Percentiles rank a stretch among this genome's conserved stretches.
phyloP scores from a whole-genome alignment of 2,329 filamentous ascomycete species.

The Pseudogymnoascus sp. region DNA sequence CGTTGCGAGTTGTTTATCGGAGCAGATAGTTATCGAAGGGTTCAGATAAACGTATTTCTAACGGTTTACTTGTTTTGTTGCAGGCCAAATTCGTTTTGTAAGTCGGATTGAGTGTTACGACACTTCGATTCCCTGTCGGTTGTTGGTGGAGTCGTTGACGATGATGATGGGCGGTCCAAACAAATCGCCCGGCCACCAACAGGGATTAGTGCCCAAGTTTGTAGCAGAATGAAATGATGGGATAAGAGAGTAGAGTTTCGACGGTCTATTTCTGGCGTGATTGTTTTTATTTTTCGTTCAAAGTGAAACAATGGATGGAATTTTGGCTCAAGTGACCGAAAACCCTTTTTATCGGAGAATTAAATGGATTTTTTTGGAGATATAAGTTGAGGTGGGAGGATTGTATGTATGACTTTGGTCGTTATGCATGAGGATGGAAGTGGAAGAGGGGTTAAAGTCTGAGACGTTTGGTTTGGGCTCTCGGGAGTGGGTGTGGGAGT shows the following conservation, averaged over 20 bases:
- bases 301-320: not conserved
- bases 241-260: not conserved
- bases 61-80: not conserved
- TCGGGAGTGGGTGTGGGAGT: not conserved
- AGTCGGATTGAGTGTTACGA: slow-evolving; percentile 7
- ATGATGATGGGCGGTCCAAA: slow-evolving; percentile 4
- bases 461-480: not conserved
- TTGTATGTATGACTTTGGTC: slow-evolving; percentile 2
- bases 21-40: not conserved
- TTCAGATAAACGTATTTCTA: not conserved
- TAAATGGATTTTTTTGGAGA: not conserved
- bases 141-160: slow-evolving; percentile 5
- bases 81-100: slow-evolving; percentile 1
- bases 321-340: not conserved
- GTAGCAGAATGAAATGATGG: not conserved
- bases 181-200: slow-evolving; percentile 5
- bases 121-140: not conserved
- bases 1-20: not conserved
- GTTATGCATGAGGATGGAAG: slow-evolving; percentile 6
- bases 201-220: not conserved
- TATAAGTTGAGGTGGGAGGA: not conserved
- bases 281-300: not conserved
- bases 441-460: slow-evolving; percentile 2
- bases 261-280: not conserved
- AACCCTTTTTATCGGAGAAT: not conserved